Conservation (phyloP, 495 filamentous ascomycete species). For the Chaetomidium leptoderma region DNA sequence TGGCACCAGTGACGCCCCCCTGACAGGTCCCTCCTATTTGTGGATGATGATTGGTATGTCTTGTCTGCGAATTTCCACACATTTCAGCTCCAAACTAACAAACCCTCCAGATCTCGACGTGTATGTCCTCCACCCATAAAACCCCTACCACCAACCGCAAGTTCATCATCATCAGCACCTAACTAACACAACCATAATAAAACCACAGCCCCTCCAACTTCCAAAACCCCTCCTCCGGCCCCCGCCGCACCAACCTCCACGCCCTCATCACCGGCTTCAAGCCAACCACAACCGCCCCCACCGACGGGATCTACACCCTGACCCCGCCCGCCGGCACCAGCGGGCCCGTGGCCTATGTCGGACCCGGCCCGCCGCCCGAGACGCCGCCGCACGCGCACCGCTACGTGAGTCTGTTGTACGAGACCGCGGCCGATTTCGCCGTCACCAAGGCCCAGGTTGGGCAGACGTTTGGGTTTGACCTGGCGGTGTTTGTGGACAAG, state of each 20-base stretch:
- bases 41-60: slow-evolving; percentile 45
- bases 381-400: slow-evolving; percentile 43
- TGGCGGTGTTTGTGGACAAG: slow-evolving; percentile 38
- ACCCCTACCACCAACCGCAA: neutral
- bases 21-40: slow-evolving; percentile 44
- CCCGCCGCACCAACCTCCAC: slow-evolving; percentile 41
- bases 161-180: neutral
- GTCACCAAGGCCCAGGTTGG: slow-evolving; percentile 31
- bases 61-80: too few relatives aligned
- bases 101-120: slow-evolving; percentile 37
- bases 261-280: slow-evolving; percentile 46
- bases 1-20: slow-evolving; percentile 33
- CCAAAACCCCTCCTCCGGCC: slow-evolving; percentile 33
- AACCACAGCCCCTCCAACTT: slow-evolving; percentile 36
- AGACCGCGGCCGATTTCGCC: slow-evolving; percentile 24
- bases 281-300: slow-evolving; percentile 25
- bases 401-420: slow-evolving; percentile 44
- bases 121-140: slow-evolving; percentile 23
- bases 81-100: neutral
- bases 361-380: slow-evolving; percentile 42
- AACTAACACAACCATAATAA: too few relatives aligned
- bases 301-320: slow-evolving; percentile 35
- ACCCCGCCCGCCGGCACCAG: slow-evolving; percentile 31
- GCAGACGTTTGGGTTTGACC: slow-evolving; percentile 39
- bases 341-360: slow-evolving; percentile 40